Conservation (phyloP, 2,329 filamentous ascomycete genomes). For the Fusarium dimerum region DNA sequence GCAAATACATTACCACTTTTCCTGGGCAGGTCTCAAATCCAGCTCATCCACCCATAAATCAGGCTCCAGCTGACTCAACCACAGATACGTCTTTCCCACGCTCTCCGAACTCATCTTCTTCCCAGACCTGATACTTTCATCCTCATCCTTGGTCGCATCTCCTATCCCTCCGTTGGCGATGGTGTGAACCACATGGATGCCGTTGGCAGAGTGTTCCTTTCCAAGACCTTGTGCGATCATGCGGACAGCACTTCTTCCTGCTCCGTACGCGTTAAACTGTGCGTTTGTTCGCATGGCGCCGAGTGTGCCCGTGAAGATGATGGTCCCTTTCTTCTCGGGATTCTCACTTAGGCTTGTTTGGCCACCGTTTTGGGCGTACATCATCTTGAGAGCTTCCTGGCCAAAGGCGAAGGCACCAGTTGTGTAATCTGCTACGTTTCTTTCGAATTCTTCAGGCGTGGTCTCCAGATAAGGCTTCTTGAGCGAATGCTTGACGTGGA, state of each 20-base stretch:
- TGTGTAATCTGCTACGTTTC: slow-evolving; percentile 52
- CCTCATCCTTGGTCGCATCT: slow-evolving; percentile 50
- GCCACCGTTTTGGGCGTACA: slow-evolving; percentile 54
- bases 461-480: slow-evolving; percentile 58
- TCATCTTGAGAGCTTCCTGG: slow-evolving; percentile 51
- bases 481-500: slow-evolving; percentile 55
- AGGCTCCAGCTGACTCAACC: slow-evolving; percentile 27
- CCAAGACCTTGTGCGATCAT: slow-evolving; percentile 58
- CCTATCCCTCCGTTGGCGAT: slow-evolving; percentile 57
- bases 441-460: slow-evolving; percentile 49
- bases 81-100: slow-evolving; percentile 58
- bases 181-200: slow-evolving; percentile 60
- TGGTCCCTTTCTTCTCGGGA: slow-evolving; percentile 54
- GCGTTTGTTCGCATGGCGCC: slow-evolving; percentile 55
- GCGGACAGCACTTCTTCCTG: slow-evolving; percentile 50
- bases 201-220: slow-evolving; percentile 56
- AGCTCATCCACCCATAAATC: slow-evolving; percentile 22
- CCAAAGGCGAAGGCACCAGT: slow-evolving; percentile 57
- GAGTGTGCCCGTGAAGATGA: slow-evolving; percentile 59
- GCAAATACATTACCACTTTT: not conserved
- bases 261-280: slow-evolving; percentile 56
- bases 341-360: slow-evolving; percentile 44
- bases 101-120: slow-evolving; percentile 60
- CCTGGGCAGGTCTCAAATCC: slow-evolving; percentile 22
- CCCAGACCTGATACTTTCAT: slow-evolving; percentile 47